Base-by-base conservation (phyloP, 2,329 filamentous ascomycete genomes). In the Hortaea werneckii region DNA sequence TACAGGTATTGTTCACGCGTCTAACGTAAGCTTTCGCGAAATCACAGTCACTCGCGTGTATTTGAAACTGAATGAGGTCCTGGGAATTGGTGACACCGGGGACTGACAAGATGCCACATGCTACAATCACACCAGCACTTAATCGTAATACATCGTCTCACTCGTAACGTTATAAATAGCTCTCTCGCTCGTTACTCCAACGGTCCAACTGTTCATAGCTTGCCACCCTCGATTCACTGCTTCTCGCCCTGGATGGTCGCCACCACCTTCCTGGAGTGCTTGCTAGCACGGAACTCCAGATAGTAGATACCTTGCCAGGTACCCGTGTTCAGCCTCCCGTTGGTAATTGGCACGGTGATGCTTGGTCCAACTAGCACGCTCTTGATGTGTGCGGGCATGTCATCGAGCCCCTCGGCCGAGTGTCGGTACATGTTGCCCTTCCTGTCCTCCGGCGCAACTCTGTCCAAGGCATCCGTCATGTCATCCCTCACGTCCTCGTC, bases 351-450 rank as follows among this genome's bases (percentile, higher is more conserved):
- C 48, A 98, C 84, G 5, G 82, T 90, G 2, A 96, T 80, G 56
- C 85, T 94, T 4, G 89, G 87, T 10, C 92, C 92, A 29, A 96
- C 76, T 42, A 98, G 70, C 0, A 87, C 85, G 47, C 83, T 87
- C 70, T 98, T 98, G 65, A 98, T 83, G 67, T 98, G 92, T 48
- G 88, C 89, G 79, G 92, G 92, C 87, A 96, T 95, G 67, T 96
- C 92, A 70, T 98, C 92, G 43, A 60, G 56, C 2, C 92, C 92
- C 73, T 95, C 92, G 0, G 83, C 89, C 58, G 78, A 80, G 68
- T 98, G 92, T 38, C 86, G 73, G 68, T 96, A 98, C 40, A 96
- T 65, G 6, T 78, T 74, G 7, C 65, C 65, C 55, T 68, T 66
- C 53, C 61, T 77, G 45, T 94, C 89, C 60, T 86, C 85, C 0